Percentiles rank a stretch among this genome's conserved stretches.
These are phyloP conservation scores for Ilyonectria mors-panacis DNA, from an alignment of 2,329 filamentous ascomycete genomes.

Conservation along the genomic window DNA sequence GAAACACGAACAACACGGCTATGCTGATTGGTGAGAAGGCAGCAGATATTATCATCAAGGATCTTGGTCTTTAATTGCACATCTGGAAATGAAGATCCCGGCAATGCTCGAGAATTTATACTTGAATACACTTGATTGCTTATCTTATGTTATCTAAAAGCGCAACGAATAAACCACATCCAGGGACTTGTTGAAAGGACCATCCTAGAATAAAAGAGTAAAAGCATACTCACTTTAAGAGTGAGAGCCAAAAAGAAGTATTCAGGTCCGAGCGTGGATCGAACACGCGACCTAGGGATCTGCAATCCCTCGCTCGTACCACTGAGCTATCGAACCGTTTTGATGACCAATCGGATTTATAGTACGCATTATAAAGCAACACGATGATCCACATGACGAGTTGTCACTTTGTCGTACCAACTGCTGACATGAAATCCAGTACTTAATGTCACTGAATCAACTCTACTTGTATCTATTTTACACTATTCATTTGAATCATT, in stretches of 20 bases:
- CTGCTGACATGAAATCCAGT: too few species aligned
- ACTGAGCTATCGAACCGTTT: constrained; percentile 22
- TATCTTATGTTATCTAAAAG: neutral
- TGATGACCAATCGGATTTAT: neutral
- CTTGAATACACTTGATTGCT: neutral
- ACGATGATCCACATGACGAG: neutral
- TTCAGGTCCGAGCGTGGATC: constrained; percentile 18
- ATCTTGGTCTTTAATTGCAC: constrained; percentile 40
- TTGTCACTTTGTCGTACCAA: neutral
- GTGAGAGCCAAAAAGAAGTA: neutral
- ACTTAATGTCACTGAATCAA: too few species aligned
- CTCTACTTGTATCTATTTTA: too few species aligned
- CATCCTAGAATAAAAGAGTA: neutral
- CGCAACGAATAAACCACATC: neutral
- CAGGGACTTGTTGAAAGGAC: too few species aligned
- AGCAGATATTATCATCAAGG: constrained; percentile 58
- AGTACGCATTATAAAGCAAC: neutral
- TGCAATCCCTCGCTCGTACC: constrained; percentile 23
- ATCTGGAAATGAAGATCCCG: neutral
- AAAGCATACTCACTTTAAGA: neutral
- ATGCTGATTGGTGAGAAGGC: constrained; percentile 66
- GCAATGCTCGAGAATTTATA: neutral
- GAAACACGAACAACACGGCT: constrained; percentile 66
- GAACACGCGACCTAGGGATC: constrained; percentile 23
- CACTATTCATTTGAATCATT: too few species aligned